Conservation (phyloP, 228 moss, liverwort and hornwort genomes). For the Sphagnum magellanicum region DNA sequence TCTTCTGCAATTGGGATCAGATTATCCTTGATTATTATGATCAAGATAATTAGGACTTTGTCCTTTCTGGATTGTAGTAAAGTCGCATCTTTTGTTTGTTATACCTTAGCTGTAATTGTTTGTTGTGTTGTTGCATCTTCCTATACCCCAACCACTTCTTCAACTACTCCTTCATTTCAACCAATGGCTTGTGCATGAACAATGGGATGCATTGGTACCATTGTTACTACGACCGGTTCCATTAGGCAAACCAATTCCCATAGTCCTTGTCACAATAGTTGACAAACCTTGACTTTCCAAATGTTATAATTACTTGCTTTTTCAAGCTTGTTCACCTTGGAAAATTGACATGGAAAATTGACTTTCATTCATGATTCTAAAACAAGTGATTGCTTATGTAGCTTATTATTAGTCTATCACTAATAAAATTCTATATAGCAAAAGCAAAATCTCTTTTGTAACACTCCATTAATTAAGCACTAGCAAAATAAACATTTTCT, state of each 20-base stretch:
- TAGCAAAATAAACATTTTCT: too few species aligned
- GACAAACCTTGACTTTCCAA: not conserved
- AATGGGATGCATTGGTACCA: too few species aligned
- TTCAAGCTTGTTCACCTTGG: not conserved
- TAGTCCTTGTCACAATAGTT: not conserved
- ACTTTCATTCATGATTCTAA: not conserved
- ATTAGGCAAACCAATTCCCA: too few species aligned
- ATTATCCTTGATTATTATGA: not conserved
- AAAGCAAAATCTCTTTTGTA: too few species aligned
- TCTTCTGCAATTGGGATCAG: not conserved
- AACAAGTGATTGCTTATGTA: not conserved
- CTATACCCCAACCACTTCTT: too few species aligned
- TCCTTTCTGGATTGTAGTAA: not conserved
- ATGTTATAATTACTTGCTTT: not conserved
- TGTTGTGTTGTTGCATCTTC: too few species aligned
- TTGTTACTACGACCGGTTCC: too few species aligned
- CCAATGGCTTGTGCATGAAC: too few species aligned
- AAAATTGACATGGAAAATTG: not conserved
- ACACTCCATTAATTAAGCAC: too few species aligned
- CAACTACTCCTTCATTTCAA: too few species aligned
- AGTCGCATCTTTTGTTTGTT: not conserved
- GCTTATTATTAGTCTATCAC: not conserved
- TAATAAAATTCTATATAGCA: too few species aligned
- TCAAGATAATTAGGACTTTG: not conserved
- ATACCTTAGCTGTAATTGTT: too few species aligned